Evolutionary conservation across 495 filamentous ascomycete species (phyloP).

Genomic region (Aspergillus mulundensis): DNA sequence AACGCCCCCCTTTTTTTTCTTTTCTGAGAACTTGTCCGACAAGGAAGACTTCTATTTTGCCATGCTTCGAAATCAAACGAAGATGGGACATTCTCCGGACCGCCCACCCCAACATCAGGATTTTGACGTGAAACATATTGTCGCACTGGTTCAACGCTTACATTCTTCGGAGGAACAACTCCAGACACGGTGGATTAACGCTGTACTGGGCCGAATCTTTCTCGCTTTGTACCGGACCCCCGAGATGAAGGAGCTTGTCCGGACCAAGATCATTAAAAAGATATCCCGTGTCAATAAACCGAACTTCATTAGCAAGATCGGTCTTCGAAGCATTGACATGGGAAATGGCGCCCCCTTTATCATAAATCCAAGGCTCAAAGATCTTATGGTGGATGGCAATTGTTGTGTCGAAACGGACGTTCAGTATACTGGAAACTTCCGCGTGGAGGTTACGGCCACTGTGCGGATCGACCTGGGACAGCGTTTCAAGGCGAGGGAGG

Average conservation of each 20-base stretch:
- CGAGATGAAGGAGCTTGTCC: conserved; percentile 71
- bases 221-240: conserved; percentile 81
- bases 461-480: conserved; percentile 85
- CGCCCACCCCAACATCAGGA: conserved; percentile 65
- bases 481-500: conserved; percentile 84
- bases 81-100: conserved; percentile 50
- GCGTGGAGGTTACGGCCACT: conserved; percentile 81
- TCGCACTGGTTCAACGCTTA: conserved; percentile 78
- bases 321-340: conserved; percentile 75
- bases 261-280: conserved; percentile 90
- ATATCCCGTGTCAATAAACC: conserved; percentile 91
- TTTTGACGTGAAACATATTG: conserved; percentile 81
- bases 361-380: conserved; percentile 82
- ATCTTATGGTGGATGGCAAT: conserved; percentile 87
- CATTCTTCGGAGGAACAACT: conserved; percentile 90
- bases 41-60: conserved; percentile 99
- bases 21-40: conserved; percentile 88
- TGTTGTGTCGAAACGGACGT: conserved; percentile 81
- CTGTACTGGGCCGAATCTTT: conserved; percentile 80
- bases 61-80: conserved; percentile 78
- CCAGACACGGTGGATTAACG: conserved; percentile 94
- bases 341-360: conserved; percentile 85
- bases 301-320: conserved; percentile 77
- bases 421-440: conserved; percentile 83
- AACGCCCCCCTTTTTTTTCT: conserved; percentile 82